Evolutionary conservation across 2,329 filamentous ascomycete genomes (phyloP), one percentile per base, ranked within the genome.

Genomic region (Colletotrichum tamarilloi): DNA sequence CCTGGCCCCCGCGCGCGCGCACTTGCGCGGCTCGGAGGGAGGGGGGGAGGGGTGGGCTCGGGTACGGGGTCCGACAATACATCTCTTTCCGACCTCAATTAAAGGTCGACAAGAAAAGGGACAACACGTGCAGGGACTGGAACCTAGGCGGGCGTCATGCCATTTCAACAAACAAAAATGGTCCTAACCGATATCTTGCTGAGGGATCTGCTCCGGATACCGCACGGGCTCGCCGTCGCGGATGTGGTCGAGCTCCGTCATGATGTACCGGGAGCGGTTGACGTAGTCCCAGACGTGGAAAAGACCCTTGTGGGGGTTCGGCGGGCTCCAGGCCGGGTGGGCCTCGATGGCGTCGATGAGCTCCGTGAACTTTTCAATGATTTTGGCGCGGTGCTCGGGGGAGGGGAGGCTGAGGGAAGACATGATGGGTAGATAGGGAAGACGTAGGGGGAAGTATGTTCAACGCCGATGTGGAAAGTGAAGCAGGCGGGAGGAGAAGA

Each of bases 251-350:
- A 85, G 78, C 78, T 85, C 83, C 7, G 78, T 79, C 75, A 84
- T 80, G 78, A 85, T 84, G 74, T 85, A 85, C 49, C 80, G 76
- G n/a, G 82, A 83, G 46, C 83, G 80, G 70, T 78, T 81, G 58
- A 82, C 81, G 75, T 85, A 86, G 75, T 85, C 83, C 82, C 82
- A 86, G 38, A 84, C 74, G 75, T 83, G 78, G 67, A 77, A 82
- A 53, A 85, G 80, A 19, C 80, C 80, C 22, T 77, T 76, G 68
- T 81, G 77, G 38, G 77, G 77, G 19, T 74, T 75, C n/a, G 76
- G 76, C 32, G 75, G 69, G 62, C 73, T 77, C 79, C 80, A 82
- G 24, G 74, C 60, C 5, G 78, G 73, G 71, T 82, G 80, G 46
- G 76, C 52, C 65, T 81, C 76, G 59, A 84, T 68, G 69, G 81